Percentiles rank a stretch among this genome's conserved stretches.
These are phyloP conservation scores for Aspergillus panamensis DNA, from an alignment of 495 filamentous ascomycete genomes.

Conservation along the genomic window DNA sequence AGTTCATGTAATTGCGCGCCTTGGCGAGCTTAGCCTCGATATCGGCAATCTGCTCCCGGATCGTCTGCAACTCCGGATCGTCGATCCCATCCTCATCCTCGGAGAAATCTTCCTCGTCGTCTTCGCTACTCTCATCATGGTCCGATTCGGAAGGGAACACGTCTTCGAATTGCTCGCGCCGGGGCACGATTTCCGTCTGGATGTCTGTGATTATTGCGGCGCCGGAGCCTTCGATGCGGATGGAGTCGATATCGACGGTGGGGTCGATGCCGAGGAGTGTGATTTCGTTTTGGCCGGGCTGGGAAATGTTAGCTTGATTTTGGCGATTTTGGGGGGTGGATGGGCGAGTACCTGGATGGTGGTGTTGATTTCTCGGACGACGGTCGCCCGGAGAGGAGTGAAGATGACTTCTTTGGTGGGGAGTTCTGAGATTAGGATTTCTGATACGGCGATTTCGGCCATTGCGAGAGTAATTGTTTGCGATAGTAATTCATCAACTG, in stretches of 20 bases:
- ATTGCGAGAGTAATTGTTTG: slow-evolving; percentile 1
- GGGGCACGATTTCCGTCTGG: slow-evolving; percentile 58
- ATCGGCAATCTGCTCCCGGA: slow-evolving; percentile 10
- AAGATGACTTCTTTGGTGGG: slow-evolving; percentile 59
- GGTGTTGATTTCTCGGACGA: slow-evolving; percentile 62
- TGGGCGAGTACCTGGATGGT: slow-evolving; percentile 46
- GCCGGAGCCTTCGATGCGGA: slow-evolving; percentile 67
- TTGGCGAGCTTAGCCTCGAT: slow-evolving; percentile 17
- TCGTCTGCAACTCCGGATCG: slow-evolving; percentile 15
- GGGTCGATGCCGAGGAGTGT: slow-evolving; percentile 62
- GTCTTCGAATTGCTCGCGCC: slow-evolving; percentile 55
- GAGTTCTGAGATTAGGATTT: slow-evolving; percentile 28
- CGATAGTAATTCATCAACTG: not conserved
- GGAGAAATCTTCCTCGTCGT: slow-evolving; percentile 22
- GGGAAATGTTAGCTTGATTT: slow-evolving; percentile 10
- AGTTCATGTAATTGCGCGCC: slow-evolving; percentile 17
- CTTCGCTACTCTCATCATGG: slow-evolving; percentile 33
- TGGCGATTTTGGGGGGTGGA: slow-evolving; percentile 17
- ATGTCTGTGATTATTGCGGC: slow-evolving; percentile 61
- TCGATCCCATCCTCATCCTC: slow-evolving; percentile 19
- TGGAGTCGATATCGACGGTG: slow-evolving; percentile 57
- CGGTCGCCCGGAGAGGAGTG: slow-evolving; percentile 57
- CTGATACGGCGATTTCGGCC: slow-evolving; percentile 9
- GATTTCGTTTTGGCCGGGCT: slow-evolving; percentile 63
- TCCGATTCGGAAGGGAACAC: slow-evolving; percentile 50